Base-by-base conservation (phyloP, 202 grass and related monocot species). In the Brachypodium distachyon region DNA sequence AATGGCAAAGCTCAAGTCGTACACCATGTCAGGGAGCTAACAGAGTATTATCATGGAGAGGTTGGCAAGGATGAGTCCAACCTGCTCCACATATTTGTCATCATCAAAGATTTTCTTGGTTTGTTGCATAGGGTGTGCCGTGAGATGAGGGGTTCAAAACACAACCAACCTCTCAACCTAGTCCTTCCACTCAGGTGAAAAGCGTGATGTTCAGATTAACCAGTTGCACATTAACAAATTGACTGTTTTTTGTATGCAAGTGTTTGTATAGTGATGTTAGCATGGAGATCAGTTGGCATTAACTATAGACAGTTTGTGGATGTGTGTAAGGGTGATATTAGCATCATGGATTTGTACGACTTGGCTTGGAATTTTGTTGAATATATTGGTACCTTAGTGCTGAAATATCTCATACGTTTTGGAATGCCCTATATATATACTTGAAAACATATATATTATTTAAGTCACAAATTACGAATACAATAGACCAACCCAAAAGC, bases 31-130 rank as follows among this genome's bases (percentile, higher is more conserved):
- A 84, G 73, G 80, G 84, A 92, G 42, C 88, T 94, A 71, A 88
- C 82, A 6, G 88, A 92, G 76, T 97, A 97, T 49, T 97, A 97
- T 84, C 94, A 92, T 23, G 94, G 94, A 38, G 87, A 94, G 59
- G 53, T 86, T 52, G 66, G 79, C 77, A 97, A 94, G 71, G 87
- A 94, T 61, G 91, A 97, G 42, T 63, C 52, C 3, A 93, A 97
- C 58, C 62, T 88, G 39, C 89, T 97, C 32, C 70, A 84, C 18
- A 92, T 94, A 79, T 94, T 97, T 61, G 70, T 97, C 56, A 94
- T 90, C 60, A 82, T 92, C 63, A 88, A 81, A 80, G 84, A 97
- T 65, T 97, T 97, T 80, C 87, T 97, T 83, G 53, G 68, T 66
- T 84, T 92, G 82, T 71, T 97, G 49, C 87, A 94, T 77, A 82